Evolutionary conservation across 257 asterid species (phyloP).

Genomic region (Solanum chaucha): DNA sequence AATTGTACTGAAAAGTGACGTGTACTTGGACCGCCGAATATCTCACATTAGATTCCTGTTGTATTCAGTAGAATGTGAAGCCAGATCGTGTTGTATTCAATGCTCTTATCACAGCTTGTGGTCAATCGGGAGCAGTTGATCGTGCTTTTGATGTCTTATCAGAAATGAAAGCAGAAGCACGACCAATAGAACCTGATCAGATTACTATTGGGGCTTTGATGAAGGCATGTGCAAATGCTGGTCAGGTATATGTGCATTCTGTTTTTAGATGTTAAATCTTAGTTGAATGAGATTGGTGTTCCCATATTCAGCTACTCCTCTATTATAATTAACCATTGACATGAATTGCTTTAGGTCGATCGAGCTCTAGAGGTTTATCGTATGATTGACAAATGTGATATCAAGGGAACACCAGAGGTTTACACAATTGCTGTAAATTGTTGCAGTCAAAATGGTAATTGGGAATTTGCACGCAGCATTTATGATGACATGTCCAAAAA

Average conservation of each 20-base stretch:
- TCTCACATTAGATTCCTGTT: conserved; percentile 27
- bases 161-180: conserved; percentile 74
- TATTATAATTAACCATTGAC: conserved; percentile 2
- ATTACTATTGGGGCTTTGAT: conserved; percentile 90
- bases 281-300: not conserved
- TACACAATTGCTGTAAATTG: conserved; percentile 94
- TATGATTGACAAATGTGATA: conserved; percentile 64
- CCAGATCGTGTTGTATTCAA: conserved; percentile 98
- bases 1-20: conserved; percentile 1
- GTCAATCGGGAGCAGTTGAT: conserved; percentile 92
- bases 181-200: conserved; percentile 92
- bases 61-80: conserved; percentile 77
- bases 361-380: conserved; percentile 80
- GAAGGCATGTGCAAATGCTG: conserved; percentile 84
- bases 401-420: conserved; percentile 88
- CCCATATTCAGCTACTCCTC: not conserved
- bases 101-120: conserved; percentile 98
- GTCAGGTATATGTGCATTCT: conserved; percentile 47
- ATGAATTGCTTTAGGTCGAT: conserved; percentile 43
- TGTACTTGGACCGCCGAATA: not conserved
- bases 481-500: conserved; percentile 76
- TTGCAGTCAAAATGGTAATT: conserved; percentile 86
- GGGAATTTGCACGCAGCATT: conserved; percentile 84
- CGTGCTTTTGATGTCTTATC: conserved; percentile 96
- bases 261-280: not conserved